Base-by-base conservation (phyloP, 768 basidiomycete genomes). In the Calocera viscosa region DNA sequence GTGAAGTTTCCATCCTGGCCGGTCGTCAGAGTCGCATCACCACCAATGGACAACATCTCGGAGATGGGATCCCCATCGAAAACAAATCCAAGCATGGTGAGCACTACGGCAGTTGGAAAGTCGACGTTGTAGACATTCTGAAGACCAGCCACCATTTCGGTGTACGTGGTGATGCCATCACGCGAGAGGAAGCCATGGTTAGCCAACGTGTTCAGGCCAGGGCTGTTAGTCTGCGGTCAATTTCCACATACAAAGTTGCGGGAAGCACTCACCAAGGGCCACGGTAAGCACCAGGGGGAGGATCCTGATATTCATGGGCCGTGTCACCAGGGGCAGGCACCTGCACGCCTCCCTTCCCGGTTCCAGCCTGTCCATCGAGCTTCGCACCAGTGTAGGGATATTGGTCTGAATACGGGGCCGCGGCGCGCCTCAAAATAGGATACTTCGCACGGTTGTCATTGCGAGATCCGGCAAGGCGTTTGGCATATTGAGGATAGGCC, bases 81-180 rank as follows among this genome's bases (percentile, higher is more conserved):
- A 22, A 65, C n/a, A 10, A 70, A 60, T 32, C 67, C 69, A 34
- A 70, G 53, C 19, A 64, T 17, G 63, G 64, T 47, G 43, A 70
- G 68, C 17, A 68, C 7, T 3, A 47, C 43, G 16, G 43, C 43
- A 38, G 66, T 60, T 14, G 63, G 65, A 28, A 66, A 68, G 19
- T 66, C 68, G 39, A 68, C 65, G 32, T 68, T 68, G 53, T 68
- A 68, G 49, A 68, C 68, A 41, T 68, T 68, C 53, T 68, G 68
- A 26, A 66, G 68, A 8, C 65, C 68, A 17, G 65, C 65, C 40
- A 68, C 65, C 19, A 68, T 65, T 60, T 68, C 68, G 60, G 65
- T 68, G 60, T 66, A 68, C 39, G 65, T 68, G 53, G 63, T 63
- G 40, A 68, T 66, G 40, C 68, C 68, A n/a, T 68, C 68, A 35